Base-by-base conservation (phyloP, 1,139 yeast genomes). In the Citeromyces siamensis region DNA sequence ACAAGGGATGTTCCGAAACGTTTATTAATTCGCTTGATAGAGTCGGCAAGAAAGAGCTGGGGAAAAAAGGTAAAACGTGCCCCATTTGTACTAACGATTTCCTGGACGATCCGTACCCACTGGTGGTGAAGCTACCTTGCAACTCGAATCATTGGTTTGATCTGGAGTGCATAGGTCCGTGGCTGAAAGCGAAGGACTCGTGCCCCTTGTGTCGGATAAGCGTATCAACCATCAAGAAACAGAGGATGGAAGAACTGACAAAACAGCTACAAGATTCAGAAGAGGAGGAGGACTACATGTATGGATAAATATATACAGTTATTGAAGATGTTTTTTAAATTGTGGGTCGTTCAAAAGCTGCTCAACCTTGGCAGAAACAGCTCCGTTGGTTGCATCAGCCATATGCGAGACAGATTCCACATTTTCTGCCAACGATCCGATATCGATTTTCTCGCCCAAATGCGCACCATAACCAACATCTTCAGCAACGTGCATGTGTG, bases 201-300 rank as follows among this genome's bases (percentile, higher is more conserved):
- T 88, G 97, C 52, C 97, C 97, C 0, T 58, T 88, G 51, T 88
- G 97, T 53, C 64, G 97, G 44, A 75, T 71, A 42, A 79, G 85
- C 48, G 72, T 88, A 19, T 55, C 69, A 35, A 64, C 28, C 28
- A 23, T 23, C 10, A 14, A 14, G 13, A 23, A 23, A 23, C 14
- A 23, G 8, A 5, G 28, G 13, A 12, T 12, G 28, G 28, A 23
- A 14, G 28, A 23, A 14, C 5, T 23, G 10, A n/a, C 13, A 8
- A 23, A 23, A 14, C 28, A 23, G 10, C 52, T 53, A 1, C 54
- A 49, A 2, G 79, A 74, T 38, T 77, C 75, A 35, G 78, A 76
- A 32, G 90, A 77, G 35, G 81, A 72, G 34, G 75, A 72, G 33
- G 82, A 69, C 51, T 93, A 84, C 37, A 69, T 78, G 58, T 83